Conservation (phyloP, 495 filamentous ascomycete genomes). For the Immersiella caudata region DNA sequence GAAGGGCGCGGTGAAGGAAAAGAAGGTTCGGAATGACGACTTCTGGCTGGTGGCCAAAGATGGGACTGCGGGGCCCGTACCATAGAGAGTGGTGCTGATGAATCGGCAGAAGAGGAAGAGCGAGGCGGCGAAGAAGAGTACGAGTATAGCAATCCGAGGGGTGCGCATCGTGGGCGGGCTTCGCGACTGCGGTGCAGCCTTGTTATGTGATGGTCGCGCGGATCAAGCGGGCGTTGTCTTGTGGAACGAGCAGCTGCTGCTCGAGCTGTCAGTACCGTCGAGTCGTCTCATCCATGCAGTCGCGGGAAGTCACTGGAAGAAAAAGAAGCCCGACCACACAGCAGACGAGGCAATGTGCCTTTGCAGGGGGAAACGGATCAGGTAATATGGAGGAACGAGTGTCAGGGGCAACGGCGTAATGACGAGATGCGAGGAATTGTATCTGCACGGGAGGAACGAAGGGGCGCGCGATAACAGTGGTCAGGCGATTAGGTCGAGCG, state of each 20-base stretch:
- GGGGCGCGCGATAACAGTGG: conserved; percentile 17
- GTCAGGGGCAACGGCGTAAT: conserved; percentile 16
- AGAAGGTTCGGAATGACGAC: conserved; percentile 44
- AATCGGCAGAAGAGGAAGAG: conserved; percentile 53
- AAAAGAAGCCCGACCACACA: neutral
- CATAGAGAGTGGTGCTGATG: conserved; percentile 36
- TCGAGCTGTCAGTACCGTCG: conserved; percentile 12
- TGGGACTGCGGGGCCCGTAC: conserved; percentile 31
- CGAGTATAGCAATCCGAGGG: conserved; percentile 49
- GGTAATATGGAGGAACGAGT: neutral
- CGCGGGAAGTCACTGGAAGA: neutral
- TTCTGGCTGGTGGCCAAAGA: conserved; percentile 33
- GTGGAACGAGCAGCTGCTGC: conserved; percentile 18
- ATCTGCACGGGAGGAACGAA: conserved; percentile 3
- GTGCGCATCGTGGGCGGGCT: conserved; percentile 45
- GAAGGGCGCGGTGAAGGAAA: conserved; percentile 55
- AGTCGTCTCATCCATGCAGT: conserved; percentile 13
- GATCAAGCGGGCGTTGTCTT: conserved; percentile 17
- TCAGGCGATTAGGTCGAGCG: conserved; percentile 15
- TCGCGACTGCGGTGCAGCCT: conserved; percentile 18
- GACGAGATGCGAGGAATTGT: conserved; percentile 13
- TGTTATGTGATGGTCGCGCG: conserved; percentile 5
- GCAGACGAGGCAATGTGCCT: neutral
- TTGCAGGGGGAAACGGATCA: neutral
- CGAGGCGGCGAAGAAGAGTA: conserved; percentile 49